phyloP scores from a whole-genome alignment of 2,329 filamentous ascomycete species.

The Septoria linicola region DNA sequence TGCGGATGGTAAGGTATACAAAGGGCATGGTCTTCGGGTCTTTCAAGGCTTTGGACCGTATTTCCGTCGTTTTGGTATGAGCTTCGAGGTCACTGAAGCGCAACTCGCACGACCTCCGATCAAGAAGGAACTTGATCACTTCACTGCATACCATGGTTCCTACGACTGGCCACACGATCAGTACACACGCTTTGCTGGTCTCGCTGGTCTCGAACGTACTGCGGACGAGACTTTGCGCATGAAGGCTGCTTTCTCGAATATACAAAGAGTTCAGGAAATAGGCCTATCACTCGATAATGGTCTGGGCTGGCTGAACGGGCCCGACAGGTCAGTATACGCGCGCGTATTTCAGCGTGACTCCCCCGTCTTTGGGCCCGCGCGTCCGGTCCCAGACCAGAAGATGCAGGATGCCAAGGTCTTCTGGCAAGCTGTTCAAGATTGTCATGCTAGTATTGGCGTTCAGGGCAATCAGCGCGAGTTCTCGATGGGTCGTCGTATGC shows the following conservation, averaged over 20 bases:
- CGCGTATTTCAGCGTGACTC: slow-evolving; percentile 46
- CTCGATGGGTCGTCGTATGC: slow-evolving; percentile 20
- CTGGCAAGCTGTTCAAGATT: slow-evolving; percentile 31
- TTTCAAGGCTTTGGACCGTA: slow-evolving; percentile 61
- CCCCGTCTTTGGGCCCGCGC: slow-evolving; percentile 47
- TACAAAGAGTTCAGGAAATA: slow-evolving; percentile 60
- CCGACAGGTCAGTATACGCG: slow-evolving; percentile 55
- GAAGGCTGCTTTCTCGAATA: slow-evolving; percentile 59
- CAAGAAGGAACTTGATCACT: slow-evolving; percentile 56
- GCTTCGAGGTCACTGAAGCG: slow-evolving; percentile 64
- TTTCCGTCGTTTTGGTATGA: slow-evolving; percentile 64
- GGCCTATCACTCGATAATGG: slow-evolving; percentile 67
- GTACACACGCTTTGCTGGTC: slow-evolving; percentile 59
- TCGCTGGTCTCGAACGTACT: slow-evolving; percentile 61
- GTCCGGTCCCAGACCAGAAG: slow-evolving; percentile 19
- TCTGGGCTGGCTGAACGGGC: slow-evolving; percentile 64
- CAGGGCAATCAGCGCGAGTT: slow-evolving; percentile 23
- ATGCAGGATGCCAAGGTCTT: slow-evolving; percentile 28
- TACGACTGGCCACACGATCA: slow-evolving; percentile 63
- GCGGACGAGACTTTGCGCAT: slow-evolving; percentile 64
- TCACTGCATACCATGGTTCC: slow-evolving; percentile 61
- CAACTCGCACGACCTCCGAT: slow-evolving; percentile 51
- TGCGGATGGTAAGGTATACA: slow-evolving; percentile 46
- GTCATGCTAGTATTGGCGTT: slow-evolving; percentile 23
- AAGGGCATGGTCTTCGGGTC: slow-evolving; percentile 61